Evolutionary conservation across 2,329 filamentous ascomycete species (phyloP).

Genomic region (Trichoderma polysporum): DNA sequence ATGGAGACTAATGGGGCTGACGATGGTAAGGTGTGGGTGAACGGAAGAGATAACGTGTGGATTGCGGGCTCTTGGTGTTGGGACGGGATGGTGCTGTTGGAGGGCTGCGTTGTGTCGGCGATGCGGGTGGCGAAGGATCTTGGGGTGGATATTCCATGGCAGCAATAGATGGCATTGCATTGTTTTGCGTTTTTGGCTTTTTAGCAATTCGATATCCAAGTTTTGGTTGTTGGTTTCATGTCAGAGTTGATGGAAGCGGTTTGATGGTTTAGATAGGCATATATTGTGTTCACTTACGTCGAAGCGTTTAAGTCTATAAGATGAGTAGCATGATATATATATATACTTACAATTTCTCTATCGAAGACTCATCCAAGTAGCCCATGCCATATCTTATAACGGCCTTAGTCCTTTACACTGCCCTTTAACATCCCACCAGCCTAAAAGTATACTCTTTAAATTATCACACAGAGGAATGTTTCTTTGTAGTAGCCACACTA

Average conservation of each 20-base stretch:
- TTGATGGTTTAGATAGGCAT: not conserved
- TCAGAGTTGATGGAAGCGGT: not conserved
- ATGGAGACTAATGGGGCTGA: slow-evolving; percentile 32
- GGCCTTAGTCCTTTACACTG: not conserved
- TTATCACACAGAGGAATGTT: not conserved
- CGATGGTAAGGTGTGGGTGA: slow-evolving; percentile 42
- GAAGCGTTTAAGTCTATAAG: too few species aligned
- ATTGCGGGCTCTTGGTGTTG: slow-evolving; percentile 61
- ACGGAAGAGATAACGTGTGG: slow-evolving; percentile 55
- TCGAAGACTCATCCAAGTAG: not conserved
- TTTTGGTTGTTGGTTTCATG: not conserved
- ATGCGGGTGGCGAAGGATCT: slow-evolving; percentile 55
- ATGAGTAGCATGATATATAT: too few species aligned
- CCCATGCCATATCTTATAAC: not conserved
- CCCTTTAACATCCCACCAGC: too few species aligned
- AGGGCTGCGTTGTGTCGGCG: slow-evolving; percentile 60
- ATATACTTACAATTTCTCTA: not conserved
- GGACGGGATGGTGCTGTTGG: slow-evolving; percentile 63
- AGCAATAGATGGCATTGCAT: not conserved
- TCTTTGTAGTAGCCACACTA: too few species aligned
- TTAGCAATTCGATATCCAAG: not conserved
- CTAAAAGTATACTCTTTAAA: not conserved
- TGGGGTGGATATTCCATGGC: slow-evolving; percentile 46
- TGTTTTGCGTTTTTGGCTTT: not conserved
- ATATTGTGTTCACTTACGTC: too few species aligned